phyloP scores from a whole-genome alignment of 768 basidiomycete genomes.

The Phanerochaete carnosa region DNA sequence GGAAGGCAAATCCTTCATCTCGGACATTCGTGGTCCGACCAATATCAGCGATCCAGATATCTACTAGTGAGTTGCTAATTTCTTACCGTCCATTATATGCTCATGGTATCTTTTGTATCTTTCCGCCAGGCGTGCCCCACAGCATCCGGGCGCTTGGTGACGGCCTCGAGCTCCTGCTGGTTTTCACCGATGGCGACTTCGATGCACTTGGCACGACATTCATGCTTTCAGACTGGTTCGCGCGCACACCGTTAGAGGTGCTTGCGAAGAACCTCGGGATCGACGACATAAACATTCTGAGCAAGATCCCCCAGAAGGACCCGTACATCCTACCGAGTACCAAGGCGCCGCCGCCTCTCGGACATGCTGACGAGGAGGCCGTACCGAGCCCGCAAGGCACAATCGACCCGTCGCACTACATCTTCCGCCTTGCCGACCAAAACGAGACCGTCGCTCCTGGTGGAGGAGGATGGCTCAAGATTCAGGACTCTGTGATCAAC shows the following conservation, averaged over 20 bases:
- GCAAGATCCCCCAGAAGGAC: slow-evolving; percentile 22
- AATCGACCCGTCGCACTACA: slow-evolving; percentile 14
- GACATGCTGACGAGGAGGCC: slow-evolving; percentile 16
- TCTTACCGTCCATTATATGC: background rate
- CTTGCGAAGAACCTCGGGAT: slow-evolving; percentile 25
- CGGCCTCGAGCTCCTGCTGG: slow-evolving; percentile 24
- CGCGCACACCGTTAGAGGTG: slow-evolving; percentile 24
- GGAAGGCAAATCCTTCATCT: slow-evolving; percentile 19
- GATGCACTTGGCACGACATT: slow-evolving; percentile 26
- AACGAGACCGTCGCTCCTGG: slow-evolving; percentile 19
- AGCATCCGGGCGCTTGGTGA: slow-evolving; percentile 24
- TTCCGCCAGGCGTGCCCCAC: slow-evolving; percentile 24
- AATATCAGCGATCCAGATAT: slow-evolving; percentile 21
- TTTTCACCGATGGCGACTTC: slow-evolving; percentile 28
- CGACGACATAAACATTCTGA: slow-evolving; percentile 17
- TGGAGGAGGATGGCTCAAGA: slow-evolving; percentile 25
- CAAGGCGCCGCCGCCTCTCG: slow-evolving; percentile 18
- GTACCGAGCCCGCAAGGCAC: slow-evolving; percentile 17
- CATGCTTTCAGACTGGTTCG: slow-evolving; percentile 28
- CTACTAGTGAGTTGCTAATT: slow-evolving; percentile 18
- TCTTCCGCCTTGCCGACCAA: slow-evolving; percentile 22
- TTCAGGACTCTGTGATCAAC: slow-evolving; percentile 24
- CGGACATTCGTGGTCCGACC: slow-evolving; percentile 21
- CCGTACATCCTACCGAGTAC: slow-evolving; percentile 20
- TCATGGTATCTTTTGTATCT: slow-evolving; percentile 7